Conservation (phyloP, 106 monocot genomes). For the Allium cepa region DNA sequence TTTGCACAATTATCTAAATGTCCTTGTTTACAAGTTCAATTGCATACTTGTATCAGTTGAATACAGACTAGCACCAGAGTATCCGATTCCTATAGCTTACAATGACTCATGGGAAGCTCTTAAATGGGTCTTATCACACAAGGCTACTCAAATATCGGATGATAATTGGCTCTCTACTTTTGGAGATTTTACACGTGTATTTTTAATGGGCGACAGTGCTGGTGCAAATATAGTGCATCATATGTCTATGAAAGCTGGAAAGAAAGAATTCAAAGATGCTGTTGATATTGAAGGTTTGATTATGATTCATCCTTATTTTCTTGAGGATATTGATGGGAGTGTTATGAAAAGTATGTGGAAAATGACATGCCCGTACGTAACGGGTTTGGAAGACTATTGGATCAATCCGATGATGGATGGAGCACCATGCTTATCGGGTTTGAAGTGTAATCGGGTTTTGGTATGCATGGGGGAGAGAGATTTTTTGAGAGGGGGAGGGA, state of each 20-base stretch:
- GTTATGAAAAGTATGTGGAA: conserved; percentile 23
- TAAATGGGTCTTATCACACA: conserved; percentile 2
- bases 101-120: conserved; percentile 36
- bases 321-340: conserved; percentile 5
- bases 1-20: conserved; percentile 3
- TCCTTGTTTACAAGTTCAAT: background rate
- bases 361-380: conserved; percentile 15
- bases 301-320: conserved; percentile 10
- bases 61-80: conserved; percentile 59
- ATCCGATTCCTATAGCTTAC: conserved; percentile 50
- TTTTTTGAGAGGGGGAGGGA: conserved; percentile 5
- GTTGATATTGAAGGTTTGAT: conserved; percentile 2
- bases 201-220: conserved; percentile 18
- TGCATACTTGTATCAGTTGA: conserved; percentile 36
- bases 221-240: conserved; percentile 25
- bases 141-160: no score
- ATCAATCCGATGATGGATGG: conserved; percentile 16
- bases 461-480: conserved; percentile 9
- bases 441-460: conserved; percentile 9
- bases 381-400: conserved; percentile 2
- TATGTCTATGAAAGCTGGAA: conserved; percentile 12
- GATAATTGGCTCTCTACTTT: conserved; percentile 2
- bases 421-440: conserved; percentile 3
- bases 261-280: background rate
- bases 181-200: conserved; percentile 6